Conservation (phyloP, 2,329 filamentous ascomycete genomes). For the Diaporthe capsici region DNA sequence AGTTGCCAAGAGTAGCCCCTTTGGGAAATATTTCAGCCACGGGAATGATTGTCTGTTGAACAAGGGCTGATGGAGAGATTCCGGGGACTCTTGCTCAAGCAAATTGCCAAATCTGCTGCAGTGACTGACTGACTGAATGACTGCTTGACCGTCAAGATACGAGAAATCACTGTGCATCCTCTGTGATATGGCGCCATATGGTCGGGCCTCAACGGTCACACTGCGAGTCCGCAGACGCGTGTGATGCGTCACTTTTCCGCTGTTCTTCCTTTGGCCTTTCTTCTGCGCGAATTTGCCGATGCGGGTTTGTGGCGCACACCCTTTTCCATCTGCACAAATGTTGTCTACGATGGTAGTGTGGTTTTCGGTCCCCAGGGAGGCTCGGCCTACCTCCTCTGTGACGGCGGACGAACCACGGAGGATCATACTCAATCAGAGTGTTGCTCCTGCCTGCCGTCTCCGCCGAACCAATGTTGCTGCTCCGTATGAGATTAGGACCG, state of each 20-base stretch:
- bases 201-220: slow-evolving; percentile 6
- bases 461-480: not conserved
- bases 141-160: not conserved
- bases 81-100: not conserved
- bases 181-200: slow-evolving; percentile 8
- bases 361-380: not conserved
- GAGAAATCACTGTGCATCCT: not conserved
- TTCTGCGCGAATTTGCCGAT: slow-evolving; percentile 27
- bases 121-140: not conserved
- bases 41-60: not conserved
- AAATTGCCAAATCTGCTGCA: not conserved
- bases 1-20: not conserved
- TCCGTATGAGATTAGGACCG: not conserved
- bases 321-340: not conserved
- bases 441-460: not conserved
- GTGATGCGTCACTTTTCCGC: not conserved
- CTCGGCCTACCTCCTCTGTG: not conserved
- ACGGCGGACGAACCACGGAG: not conserved
- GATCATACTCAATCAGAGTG: not conserved
- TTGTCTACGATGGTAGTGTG: not conserved
- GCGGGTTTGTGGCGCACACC: slow-evolving; percentile 25
- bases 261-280: no score
- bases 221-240: slow-evolving; percentile 2
- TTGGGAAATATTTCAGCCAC: not conserved
- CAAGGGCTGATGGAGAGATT: not conserved